A percentile compares a stretch with the other conserved stretches of the same genome.
Evolutionary conservation across 179 eudicot genomes (phyloP).

Genomic region (Silene noctiflora): DNA sequence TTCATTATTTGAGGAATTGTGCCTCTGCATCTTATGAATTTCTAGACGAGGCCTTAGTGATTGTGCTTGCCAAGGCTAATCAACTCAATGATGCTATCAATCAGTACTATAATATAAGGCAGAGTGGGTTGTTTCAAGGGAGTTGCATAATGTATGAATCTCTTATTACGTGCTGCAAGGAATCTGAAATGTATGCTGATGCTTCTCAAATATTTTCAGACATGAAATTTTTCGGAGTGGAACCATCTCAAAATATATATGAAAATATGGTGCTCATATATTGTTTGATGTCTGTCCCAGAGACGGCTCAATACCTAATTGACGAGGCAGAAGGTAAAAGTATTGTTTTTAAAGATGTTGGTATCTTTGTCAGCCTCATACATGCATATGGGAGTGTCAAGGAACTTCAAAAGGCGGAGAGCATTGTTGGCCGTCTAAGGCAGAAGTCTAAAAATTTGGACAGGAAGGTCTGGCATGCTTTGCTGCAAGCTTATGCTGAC

Average conservation of each 20-base stretch:
- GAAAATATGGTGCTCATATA: slow-evolving; percentile 54
- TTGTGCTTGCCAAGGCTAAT: slow-evolving; percentile 65
- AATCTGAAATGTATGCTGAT: slow-evolving; percentile 52
- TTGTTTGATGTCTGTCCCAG: slow-evolving; percentile 83
- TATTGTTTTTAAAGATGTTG: slow-evolving; percentile 38
- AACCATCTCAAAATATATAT: slow-evolving; percentile 56
- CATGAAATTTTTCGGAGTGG: slow-evolving; percentile 67
- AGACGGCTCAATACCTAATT: slow-evolving; percentile 70
- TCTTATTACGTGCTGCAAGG: slow-evolving; percentile 67
- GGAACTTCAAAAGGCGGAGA: slow-evolving; percentile 69
- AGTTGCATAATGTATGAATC: slow-evolving; percentile 65
- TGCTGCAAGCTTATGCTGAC: slow-evolving; percentile 72
- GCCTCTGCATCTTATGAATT: slow-evolving; percentile 44
- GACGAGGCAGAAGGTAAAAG: slow-evolving; percentile 59
- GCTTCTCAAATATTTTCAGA: slow-evolving; percentile 91
- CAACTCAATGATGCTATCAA: slow-evolving; percentile 58
- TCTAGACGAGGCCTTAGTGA: slow-evolving; percentile 63
- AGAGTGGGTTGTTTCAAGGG: slow-evolving; percentile 35
- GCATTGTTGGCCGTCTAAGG: slow-evolving; percentile 62
- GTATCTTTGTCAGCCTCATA: slow-evolving; percentile 57
- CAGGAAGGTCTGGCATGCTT: slow-evolving; percentile 77
- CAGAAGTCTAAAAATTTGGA: slow-evolving; percentile 53
- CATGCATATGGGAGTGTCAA: slow-evolving; percentile 71
- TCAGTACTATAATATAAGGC: slow-evolving; percentile 46
- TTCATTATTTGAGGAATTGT: slow-evolving; percentile 53